Evolutionary conservation across 78 protist species (phyloP).

Genomic region (Planoprotostelium fungivorum): DNA sequence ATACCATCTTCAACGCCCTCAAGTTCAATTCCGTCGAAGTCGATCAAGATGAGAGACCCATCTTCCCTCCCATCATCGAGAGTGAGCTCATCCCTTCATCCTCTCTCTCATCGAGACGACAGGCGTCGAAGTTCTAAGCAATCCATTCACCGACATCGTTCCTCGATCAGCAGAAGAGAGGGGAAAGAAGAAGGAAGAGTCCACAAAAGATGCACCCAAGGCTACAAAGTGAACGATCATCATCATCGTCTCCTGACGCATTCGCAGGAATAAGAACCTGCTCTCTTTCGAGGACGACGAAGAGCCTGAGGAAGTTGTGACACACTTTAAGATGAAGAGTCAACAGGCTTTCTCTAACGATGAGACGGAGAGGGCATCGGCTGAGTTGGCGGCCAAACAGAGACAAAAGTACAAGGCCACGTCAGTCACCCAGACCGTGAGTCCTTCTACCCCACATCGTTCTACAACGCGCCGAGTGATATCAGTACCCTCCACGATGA

Average conservation of each 20-base stretch:
- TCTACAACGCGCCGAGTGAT: no score
- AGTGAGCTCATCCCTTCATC: neutral
- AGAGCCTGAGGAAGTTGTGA: neutral
- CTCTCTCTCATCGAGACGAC: neutral
- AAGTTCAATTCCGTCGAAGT: slow-evolving; percentile 64
- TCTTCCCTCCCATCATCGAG: slow-evolving; percentile 64
- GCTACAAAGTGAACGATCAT: neutral
- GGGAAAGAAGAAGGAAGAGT: neutral
- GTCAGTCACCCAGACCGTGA: no score
- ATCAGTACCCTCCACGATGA: no score
- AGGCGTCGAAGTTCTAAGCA: slow-evolving; percentile 61
- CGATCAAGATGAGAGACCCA: slow-evolving; percentile 80
- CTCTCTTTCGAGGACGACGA: neutral
- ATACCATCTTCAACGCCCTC: slow-evolving; percentile 76
- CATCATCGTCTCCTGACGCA: neutral
- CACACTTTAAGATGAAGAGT: neutral
- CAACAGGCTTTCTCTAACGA: neutral
- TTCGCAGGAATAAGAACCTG: neutral
- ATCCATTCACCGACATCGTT: slow-evolving; percentile 88
- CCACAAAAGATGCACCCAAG: neutral
- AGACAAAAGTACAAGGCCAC: neutral
- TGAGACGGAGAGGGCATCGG: neutral
- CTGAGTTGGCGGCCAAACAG: neutral
- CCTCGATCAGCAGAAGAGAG: slow-evolving; percentile 37
- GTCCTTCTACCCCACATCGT: no score